Conservation (phyloP, 2,329 filamentous ascomycete species). For the Ilyonectria mors-panacis region DNA sequence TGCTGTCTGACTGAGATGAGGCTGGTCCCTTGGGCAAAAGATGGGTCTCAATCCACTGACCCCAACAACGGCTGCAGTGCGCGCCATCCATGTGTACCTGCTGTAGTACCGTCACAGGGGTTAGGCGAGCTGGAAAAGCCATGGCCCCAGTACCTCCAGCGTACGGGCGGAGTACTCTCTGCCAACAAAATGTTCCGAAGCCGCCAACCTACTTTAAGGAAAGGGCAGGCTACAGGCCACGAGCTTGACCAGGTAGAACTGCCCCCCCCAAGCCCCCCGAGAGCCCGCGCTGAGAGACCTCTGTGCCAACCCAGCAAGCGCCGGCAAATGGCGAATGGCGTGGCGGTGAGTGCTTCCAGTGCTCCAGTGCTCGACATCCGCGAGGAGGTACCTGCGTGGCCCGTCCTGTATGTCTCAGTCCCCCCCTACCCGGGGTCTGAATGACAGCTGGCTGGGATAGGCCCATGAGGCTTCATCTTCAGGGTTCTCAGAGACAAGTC, state of each 20-base stretch:
- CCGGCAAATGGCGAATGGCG: slow-evolving; percentile 23
- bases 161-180: neutral
- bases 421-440: slow-evolving; percentile 21
- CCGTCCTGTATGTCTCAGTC: slow-evolving; percentile 38
- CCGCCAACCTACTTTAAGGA: neutral
- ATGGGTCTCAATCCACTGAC: too few relatives aligned
- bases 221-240: neutral
- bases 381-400: slow-evolving; percentile 34
- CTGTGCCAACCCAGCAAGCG: slow-evolving; percentile 20
- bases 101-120: neutral
- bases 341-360: slow-evolving; percentile 2
- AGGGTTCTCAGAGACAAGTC: slow-evolving; percentile 15
- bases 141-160: neutral
- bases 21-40: too few relatives aligned
- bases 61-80: neutral
- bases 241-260: neutral
- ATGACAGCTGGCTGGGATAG: slow-evolving; percentile 34
- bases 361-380: slow-evolving; percentile 7
- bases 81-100: neutral
- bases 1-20: too few relatives aligned
- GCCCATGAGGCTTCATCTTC: slow-evolving; percentile 10
- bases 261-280: neutral
- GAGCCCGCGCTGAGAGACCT: neutral
- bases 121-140: neutral
- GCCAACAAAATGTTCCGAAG: neutral